Evolutionary conservation across 2,329 filamentous ascomycete genomes (phyloP).

Genomic region (Coniochaeta sp.): DNA sequence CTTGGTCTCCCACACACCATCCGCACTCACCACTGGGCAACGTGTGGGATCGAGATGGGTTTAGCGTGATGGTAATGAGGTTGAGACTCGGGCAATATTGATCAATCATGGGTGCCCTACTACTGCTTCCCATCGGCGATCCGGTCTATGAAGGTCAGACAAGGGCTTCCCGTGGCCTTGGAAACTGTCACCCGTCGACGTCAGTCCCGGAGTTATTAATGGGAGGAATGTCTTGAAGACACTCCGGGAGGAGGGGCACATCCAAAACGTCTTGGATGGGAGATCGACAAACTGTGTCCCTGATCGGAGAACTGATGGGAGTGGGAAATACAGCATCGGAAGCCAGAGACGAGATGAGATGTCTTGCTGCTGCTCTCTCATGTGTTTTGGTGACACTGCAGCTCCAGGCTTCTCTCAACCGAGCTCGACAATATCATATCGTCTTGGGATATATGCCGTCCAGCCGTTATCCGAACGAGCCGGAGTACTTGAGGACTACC

Average conservation of each 20-base stretch:
- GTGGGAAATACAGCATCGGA: not conserved
- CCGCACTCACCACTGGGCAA: not conserved
- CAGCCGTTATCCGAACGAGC: slow-evolving; percentile 10
- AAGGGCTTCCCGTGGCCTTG: not conserved
- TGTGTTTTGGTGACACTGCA: slow-evolving; percentile 8
- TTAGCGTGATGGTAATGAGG: not conserved
- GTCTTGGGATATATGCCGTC: slow-evolving; percentile 12
- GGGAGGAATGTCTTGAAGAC: not conserved
- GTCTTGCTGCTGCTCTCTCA: not conserved
- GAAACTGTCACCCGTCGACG: not conserved
- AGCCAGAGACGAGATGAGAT: not conserved
- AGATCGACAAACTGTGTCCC: slow-evolving; percentile 1
- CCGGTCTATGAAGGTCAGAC: not conserved
- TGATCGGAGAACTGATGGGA: not conserved
- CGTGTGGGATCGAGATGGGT: not conserved
- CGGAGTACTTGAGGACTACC: slow-evolving; percentile 5
- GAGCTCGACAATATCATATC: slow-evolving; percentile 10
- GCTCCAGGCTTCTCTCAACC: slow-evolving; percentile 8
- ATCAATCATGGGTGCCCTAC: no score
- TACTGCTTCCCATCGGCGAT: not conserved
- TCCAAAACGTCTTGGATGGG: not conserved
- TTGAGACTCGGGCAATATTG: no score
- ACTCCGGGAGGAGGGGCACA: not conserved
- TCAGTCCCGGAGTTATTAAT: not conserved
- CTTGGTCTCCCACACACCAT: not conserved